Percentiles rank a stretch among this genome's conserved stretches.
Evolutionary conservation across 441 rosid genomes (phyloP).

Genomic region (Populus hybrid): DNA sequence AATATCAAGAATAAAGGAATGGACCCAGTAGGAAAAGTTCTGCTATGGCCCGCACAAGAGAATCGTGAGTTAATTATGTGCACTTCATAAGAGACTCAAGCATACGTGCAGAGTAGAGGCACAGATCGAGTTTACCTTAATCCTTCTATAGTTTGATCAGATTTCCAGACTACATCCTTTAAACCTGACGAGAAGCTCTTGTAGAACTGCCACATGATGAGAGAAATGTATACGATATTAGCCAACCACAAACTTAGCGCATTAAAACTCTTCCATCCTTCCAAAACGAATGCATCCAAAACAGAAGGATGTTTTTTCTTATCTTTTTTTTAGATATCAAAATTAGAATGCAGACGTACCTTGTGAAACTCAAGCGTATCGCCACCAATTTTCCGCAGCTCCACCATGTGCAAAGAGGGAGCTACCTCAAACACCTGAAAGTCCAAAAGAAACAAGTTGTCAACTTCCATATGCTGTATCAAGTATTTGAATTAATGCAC

Average conservation of each 20-base stretch:
- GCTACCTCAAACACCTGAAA: constrained; percentile 83
- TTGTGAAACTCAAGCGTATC: no score
- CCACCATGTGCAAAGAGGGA: constrained; percentile 97
- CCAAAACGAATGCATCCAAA: no score
- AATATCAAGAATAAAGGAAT: neutral
- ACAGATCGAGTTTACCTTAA: constrained; percentile 25
- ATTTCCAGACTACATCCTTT: constrained; percentile 82
- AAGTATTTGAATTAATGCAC: neutral
- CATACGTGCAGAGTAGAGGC: neutral
- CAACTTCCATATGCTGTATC: neutral
- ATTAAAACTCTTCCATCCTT: no score
- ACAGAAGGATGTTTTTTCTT: no score
- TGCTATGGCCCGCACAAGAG: constrained; percentile 23
- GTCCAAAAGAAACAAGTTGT: neutral
- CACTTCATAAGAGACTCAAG: neutral
- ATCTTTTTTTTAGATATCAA: no score
- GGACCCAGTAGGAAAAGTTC: neutral
- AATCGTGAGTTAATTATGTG: constrained; percentile 1
- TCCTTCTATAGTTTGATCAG: constrained; percentile 50
- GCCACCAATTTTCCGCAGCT: no score
- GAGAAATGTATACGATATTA: neutral
- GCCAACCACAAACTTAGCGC: neutral
- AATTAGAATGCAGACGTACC: no score
- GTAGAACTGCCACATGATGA: constrained; percentile 61
- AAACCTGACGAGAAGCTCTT: constrained; percentile 68